Conservation (phyloP, 805 yeast genomes). For the Cephaloascus fragrans region DNA sequence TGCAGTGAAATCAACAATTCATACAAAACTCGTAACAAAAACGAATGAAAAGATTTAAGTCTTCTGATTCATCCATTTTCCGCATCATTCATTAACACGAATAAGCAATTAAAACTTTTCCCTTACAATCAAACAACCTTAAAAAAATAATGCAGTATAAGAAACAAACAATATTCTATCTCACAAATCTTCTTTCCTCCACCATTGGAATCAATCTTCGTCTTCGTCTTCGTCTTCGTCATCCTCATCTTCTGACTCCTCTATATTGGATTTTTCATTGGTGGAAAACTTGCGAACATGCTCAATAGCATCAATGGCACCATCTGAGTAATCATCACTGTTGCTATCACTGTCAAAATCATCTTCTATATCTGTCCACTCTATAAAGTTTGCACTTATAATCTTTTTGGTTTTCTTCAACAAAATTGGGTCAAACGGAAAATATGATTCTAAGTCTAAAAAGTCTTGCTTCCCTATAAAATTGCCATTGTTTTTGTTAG, state of each 20-base stretch:
- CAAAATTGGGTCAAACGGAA: slow-evolving; percentile 90
- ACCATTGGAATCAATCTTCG: no score
- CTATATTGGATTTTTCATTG: not conserved
- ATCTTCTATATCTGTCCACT: slow-evolving; percentile 75
- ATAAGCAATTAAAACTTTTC: not conserved
- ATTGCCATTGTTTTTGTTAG: slow-evolving; percentile 4
- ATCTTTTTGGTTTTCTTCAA: slow-evolving; percentile 50
- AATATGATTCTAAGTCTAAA: slow-evolving; percentile 85
- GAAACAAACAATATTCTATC: not conserved
- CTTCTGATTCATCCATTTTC: no score
- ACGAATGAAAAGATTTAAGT: no score
- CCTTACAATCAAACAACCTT: not conserved
- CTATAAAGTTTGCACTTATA: slow-evolving; percentile 48
- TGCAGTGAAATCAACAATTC: no score
- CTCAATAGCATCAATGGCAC: not conserved
- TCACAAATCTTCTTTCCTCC: no score
- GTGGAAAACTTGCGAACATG: not conserved
- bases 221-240: no score
- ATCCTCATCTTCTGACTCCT: no score
- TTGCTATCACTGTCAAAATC: slow-evolving; percentile 21
- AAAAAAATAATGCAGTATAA: not conserved
- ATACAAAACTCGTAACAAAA: no score
- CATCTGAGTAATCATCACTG: not conserved
- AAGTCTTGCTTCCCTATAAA: slow-evolving; percentile 54
- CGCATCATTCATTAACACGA: no score